Evolutionary conservation across 1,284 basidiomycete species (phyloP).

Genomic region (Blastosporella zonata): DNA sequence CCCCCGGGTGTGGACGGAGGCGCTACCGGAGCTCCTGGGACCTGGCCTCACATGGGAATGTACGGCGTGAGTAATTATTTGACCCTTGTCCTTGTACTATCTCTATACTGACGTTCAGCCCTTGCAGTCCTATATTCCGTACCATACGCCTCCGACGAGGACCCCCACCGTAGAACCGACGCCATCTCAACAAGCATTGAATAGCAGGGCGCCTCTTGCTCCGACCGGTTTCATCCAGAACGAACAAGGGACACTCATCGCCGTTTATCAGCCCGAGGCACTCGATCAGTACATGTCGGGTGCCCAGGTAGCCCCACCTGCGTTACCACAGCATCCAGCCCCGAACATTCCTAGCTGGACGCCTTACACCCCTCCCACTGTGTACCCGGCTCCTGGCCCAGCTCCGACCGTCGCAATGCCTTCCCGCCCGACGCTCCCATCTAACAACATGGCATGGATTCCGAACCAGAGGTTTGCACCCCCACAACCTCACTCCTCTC

Average conservation of each 20-base stretch:
- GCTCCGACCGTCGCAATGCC: constrained; percentile 11
- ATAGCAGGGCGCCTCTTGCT: constrained; percentile 53
- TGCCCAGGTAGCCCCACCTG: constrained; percentile 21
- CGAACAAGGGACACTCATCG: constrained; percentile 65
- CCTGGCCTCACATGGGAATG: constrained; percentile 37
- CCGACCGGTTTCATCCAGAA: constrained; percentile 72
- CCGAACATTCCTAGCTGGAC: constrained; percentile 23
- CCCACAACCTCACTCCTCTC: constrained; percentile 13
- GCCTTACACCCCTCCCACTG: constrained; percentile 21
- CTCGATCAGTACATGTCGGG: constrained; percentile 44
- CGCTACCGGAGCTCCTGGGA: constrained; percentile 27
- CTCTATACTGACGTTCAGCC: constrained; percentile 14
- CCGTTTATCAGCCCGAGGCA: constrained; percentile 69
- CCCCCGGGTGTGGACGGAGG: constrained; percentile 37
- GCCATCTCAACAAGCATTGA: constrained; percentile 24
- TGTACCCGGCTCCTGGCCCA: constrained; percentile 19
- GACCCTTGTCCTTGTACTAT: background rate
- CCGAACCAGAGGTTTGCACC: constrained; percentile 16
- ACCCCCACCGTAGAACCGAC: constrained; percentile 29
- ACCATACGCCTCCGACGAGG: constrained; percentile 36
- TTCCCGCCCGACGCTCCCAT: constrained; percentile 12
- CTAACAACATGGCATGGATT: constrained; percentile 18
- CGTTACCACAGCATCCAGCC: constrained; percentile 16
- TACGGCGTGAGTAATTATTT: constrained; percentile 43
- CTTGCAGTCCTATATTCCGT: constrained; percentile 44